phyloP scores from a whole-genome alignment of 1,284 basidiomycete species.

The Sporisorium scitamineum region DNA sequence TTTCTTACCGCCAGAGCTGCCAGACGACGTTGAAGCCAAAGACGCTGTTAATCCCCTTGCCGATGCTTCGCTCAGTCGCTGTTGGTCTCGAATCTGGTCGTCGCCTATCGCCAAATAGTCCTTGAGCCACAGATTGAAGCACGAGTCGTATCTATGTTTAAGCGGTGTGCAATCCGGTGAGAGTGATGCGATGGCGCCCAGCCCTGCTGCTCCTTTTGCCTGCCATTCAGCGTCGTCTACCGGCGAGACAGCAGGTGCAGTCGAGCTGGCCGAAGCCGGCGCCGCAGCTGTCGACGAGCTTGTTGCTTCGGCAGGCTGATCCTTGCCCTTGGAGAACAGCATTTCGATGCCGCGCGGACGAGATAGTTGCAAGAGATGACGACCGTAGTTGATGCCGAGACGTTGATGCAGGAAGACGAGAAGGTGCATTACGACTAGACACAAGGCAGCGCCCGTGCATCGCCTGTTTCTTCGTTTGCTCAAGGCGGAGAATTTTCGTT shows the following conservation, averaged over 20 bases:
- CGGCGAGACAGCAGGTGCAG: background rate
- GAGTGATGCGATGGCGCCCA: slow-evolving; percentile 71
- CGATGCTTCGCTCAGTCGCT: slow-evolving; percentile 70
- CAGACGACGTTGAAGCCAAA: background rate
- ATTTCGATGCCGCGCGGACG: background rate
- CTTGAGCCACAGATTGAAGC: slow-evolving; percentile 97
- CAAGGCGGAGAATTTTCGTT: background rate
- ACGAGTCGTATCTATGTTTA: slow-evolving; percentile 88
- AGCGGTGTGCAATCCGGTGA: slow-evolving; percentile 86
- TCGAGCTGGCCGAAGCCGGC: slow-evolving; percentile 6
- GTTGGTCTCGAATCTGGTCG: slow-evolving; percentile 60
- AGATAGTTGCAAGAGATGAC: background rate
- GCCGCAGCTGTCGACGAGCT: slow-evolving; percentile 14
- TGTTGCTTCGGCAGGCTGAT: slow-evolving; percentile 9
- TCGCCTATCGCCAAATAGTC: slow-evolving; percentile 77
- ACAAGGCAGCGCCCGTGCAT: background rate
- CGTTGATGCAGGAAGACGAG: background rate
- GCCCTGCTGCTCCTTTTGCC: slow-evolving; percentile 36
- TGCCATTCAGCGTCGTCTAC: slow-evolving; percentile 22
- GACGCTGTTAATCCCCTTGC: slow-evolving; percentile 9
- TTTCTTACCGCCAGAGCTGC: slow-evolving; percentile 21
- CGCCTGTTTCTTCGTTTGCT: background rate
- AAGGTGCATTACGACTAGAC: background rate
- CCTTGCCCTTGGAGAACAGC: slow-evolving; percentile 29
- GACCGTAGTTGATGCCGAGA: background rate